phyloP scores from a whole-genome alignment of 148 eudicot genomes.

The Bassia scoparia region DNA sequence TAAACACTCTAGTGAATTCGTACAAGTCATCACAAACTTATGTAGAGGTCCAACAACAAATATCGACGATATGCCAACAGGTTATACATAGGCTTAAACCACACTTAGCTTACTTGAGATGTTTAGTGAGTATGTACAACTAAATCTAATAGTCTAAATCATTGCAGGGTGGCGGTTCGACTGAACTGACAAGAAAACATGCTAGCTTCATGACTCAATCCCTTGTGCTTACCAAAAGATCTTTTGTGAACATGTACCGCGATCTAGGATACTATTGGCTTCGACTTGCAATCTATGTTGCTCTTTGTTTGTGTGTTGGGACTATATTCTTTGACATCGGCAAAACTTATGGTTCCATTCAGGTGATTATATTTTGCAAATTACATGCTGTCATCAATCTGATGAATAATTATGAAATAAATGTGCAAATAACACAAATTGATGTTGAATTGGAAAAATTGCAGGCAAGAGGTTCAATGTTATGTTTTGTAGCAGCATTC shows the following conservation, averaged over 20 bases:
- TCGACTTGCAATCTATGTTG: constrained; percentile 46
- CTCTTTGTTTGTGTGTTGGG: constrained; percentile 46
- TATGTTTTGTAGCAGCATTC: constrained; percentile 51
- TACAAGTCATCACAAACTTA: constrained; percentile 38
- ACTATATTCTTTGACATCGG: constrained; percentile 48
- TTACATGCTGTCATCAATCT: too few relatives aligned
- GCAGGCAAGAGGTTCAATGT: constrained; percentile 53
- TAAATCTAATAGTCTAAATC: neutral
- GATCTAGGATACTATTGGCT: constrained; percentile 63
- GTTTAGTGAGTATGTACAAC: neutral
- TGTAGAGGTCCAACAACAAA: constrained; percentile 29
- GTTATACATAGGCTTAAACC: constrained; percentile 6
- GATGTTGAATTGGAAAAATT: neutral
- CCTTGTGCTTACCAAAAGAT: constrained; percentile 44
- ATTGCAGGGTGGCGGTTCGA: constrained; percentile 33
- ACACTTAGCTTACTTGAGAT: neutral
- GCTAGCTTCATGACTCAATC: constrained; percentile 42
- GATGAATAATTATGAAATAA: neutral
- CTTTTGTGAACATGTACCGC: constrained; percentile 59
- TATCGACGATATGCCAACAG: constrained; percentile 31
- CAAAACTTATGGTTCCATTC: constrained; percentile 46
- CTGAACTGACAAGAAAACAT: constrained; percentile 26
- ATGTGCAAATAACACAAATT: neutral
- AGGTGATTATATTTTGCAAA: constrained; percentile 18
- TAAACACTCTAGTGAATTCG: constrained; percentile 34